A percentile compares a stretch with the other conserved stretches of the same genome.
phyloP scores from a whole-genome alignment of 2,329 filamentous ascomycete genomes.

The Diaporthe vexans region DNA sequence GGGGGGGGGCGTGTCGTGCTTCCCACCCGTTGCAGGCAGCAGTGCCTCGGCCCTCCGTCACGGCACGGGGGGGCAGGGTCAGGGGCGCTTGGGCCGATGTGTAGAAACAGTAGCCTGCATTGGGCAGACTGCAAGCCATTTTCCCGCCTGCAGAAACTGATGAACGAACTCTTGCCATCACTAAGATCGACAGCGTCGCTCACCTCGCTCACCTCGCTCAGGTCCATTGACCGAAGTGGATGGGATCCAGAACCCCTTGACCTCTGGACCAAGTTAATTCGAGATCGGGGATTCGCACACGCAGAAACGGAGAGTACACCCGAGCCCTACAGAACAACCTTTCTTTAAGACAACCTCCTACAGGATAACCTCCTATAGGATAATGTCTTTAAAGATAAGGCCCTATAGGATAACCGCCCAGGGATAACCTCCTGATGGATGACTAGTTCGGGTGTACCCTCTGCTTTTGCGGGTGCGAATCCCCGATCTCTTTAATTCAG shows the following conservation, averaged over 20 bases:
- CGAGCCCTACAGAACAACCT: no score
- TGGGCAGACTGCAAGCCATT: conserved; percentile 39
- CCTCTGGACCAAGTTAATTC: neutral
- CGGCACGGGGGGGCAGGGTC: neutral
- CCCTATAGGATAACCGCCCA: no score
- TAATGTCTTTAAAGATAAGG: no score
- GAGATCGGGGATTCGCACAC: no score
- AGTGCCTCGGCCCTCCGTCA: conserved; percentile 15
- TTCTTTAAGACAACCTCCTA: no score
- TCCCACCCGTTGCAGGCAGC: conserved; percentile 21
- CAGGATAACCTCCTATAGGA: no score
- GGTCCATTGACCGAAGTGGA: neutral
- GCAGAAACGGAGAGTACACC: no score
- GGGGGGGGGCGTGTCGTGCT: conserved; percentile 21
- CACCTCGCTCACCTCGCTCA: neutral
- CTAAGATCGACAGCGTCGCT: conserved; percentile 1
- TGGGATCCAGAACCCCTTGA: conserved; percentile 4
- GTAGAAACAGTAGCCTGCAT: conserved; percentile 16
- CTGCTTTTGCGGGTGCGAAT: no score
- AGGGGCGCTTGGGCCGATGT: conserved; percentile 15
- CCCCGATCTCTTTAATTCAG: no score
- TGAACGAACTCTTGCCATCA: neutral
- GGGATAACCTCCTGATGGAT: no score
- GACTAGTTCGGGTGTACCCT: no score
- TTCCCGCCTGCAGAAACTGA: conserved; percentile 21